A percentile compares a stretch with the other conserved stretches of the same genome.
Evolutionary conservation across 2,329 filamentous ascomycete species (phyloP).

Genomic region (Aspergillus ustus): DNA sequence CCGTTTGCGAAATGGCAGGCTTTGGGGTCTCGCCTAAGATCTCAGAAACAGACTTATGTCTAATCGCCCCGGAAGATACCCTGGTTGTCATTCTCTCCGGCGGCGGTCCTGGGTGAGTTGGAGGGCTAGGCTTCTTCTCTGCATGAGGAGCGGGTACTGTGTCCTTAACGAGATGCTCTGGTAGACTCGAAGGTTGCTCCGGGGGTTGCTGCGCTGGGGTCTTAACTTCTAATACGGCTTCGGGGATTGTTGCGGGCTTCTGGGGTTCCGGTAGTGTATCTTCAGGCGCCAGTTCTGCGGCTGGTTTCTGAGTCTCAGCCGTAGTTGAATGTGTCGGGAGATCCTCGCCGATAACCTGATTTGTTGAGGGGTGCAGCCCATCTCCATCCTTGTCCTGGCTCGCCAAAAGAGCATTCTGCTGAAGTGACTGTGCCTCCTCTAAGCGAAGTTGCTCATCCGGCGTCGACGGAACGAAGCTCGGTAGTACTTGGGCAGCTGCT

Average conservation of each 20-base stretch:
- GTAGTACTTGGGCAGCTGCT: constrained; percentile 28
- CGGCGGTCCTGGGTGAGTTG: constrained; percentile 35
- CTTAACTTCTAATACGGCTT: constrained; percentile 18
- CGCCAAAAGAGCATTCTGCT: constrained; percentile 28
- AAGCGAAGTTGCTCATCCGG: constrained; percentile 64
- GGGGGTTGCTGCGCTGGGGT: constrained; percentile 21
- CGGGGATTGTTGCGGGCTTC: constrained; percentile 18
- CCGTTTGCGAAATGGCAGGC: constrained; percentile 38
- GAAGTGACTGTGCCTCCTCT: constrained; percentile 57
- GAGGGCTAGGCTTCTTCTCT: constrained; percentile 33
- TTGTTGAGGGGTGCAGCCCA: constrained; percentile 24
- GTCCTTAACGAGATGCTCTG: constrained; percentile 21
- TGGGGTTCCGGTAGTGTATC: constrained; percentile 19
- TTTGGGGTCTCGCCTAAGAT: constrained; percentile 66
- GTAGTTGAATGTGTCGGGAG: constrained; percentile 19
- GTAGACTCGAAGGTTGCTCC: constrained; percentile 20
- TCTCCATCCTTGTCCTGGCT: constrained; percentile 27
- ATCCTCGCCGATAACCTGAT: constrained; percentile 34
- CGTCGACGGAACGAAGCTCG: constrained; percentile 50
- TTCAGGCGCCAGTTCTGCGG: constrained; percentile 18
- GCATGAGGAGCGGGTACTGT: constrained; percentile 22
- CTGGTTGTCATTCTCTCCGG: constrained; percentile 68
- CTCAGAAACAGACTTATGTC: constrained; percentile 74
- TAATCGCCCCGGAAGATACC: constrained; percentile 71
- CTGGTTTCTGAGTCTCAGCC: constrained; percentile 27